These are phyloP conservation scores for Coprinopsis marcescibilis DNA, from an alignment of 768 basidiomycete species.

Conservation along the genomic window DNA sequence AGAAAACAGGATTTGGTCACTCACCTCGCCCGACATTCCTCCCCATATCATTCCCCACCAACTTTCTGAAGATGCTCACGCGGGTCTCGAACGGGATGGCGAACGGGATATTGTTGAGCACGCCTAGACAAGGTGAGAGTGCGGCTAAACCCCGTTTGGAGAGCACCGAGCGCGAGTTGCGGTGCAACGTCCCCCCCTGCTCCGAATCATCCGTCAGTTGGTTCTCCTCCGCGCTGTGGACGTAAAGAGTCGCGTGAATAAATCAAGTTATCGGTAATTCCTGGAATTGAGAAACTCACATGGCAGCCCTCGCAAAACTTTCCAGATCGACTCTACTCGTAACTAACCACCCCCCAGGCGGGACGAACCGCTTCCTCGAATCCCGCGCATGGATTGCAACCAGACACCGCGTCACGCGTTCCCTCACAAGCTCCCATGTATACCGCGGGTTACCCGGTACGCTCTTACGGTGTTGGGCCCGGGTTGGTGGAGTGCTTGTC, in stretches of 20 bases:
- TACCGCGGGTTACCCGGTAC: constrained; percentile 26
- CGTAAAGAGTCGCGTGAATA: neutral
- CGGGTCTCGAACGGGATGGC: constrained; percentile 89
- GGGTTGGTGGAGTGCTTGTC: too few species aligned
- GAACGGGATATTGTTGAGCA: constrained; percentile 95
- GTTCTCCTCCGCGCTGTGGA: constrained; percentile 57
- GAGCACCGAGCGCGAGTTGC: constrained; percentile 17
- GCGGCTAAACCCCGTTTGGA: constrained; percentile 68
- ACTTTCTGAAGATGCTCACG: constrained; percentile 85
- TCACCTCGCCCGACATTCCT: neutral
- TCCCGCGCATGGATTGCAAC: constrained; percentile 84
- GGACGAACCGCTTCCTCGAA: constrained; percentile 79
- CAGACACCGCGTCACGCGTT: constrained; percentile 72
- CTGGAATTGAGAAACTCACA: constrained; percentile 35
- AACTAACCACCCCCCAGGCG: constrained; percentile 80
- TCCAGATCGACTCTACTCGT: constrained; percentile 39
- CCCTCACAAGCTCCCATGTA: constrained; percentile 67
- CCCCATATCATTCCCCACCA: constrained; percentile 43
- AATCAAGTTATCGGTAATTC: neutral
- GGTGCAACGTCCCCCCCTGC: constrained; percentile 7
- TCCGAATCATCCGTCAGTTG: constrained; percentile 20
- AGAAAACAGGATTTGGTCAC: neutral
- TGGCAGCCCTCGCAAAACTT: constrained; percentile 81
- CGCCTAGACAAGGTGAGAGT: constrained; percentile 79
- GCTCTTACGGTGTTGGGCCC: constrained; percentile 17